These are phyloP conservation scores for Trichophyton verrucosum DNA, from an alignment of 2,329 filamentous ascomycete genomes.

Conservation along the genomic window DNA sequence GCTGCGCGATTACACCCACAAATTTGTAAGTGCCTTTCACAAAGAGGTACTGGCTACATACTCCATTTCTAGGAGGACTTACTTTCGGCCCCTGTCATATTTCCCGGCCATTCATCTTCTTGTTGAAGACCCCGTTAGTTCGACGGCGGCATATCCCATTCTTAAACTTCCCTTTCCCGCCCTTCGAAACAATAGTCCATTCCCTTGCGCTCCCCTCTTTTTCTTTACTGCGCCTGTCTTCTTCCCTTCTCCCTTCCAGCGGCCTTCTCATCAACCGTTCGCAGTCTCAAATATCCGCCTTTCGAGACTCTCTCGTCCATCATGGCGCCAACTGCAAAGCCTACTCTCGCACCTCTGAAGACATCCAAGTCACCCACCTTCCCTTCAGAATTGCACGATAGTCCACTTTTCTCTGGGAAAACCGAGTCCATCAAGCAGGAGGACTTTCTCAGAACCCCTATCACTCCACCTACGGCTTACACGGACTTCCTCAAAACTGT, in stretches of 20 bases:
- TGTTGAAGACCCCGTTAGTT: neutral
- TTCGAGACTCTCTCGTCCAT: neutral
- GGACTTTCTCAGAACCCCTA: constrained; percentile 61
- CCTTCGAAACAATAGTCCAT: neutral
- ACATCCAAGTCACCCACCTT: constrained; percentile 35
- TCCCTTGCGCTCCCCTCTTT: neutral
- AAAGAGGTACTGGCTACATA: neutral
- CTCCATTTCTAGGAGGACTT: neutral
- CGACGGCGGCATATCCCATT: neutral
- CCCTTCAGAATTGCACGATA: constrained; percentile 49
- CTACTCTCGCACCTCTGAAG: constrained; percentile 17
- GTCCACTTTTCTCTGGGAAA: constrained; percentile 32
- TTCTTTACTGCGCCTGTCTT: neutral
- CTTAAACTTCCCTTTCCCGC: neutral
- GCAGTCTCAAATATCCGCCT: neutral
- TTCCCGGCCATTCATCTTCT: neutral
- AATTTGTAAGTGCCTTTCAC: neutral
- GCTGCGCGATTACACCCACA: neutral
- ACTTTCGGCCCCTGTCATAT: neutral
- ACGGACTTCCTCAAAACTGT: constrained; percentile 84
- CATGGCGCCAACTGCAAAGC: constrained; percentile 10
- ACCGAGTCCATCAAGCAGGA: constrained; percentile 58
- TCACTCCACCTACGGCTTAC: constrained; percentile 81
- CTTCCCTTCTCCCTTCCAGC: neutral
- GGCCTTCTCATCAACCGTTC: neutral